Evolutionary conservation across 2,329 filamentous ascomycete genomes (phyloP), one percentile per base, ranked within the genome.

Genomic region (Pestalotiopsis sp.): DNA sequence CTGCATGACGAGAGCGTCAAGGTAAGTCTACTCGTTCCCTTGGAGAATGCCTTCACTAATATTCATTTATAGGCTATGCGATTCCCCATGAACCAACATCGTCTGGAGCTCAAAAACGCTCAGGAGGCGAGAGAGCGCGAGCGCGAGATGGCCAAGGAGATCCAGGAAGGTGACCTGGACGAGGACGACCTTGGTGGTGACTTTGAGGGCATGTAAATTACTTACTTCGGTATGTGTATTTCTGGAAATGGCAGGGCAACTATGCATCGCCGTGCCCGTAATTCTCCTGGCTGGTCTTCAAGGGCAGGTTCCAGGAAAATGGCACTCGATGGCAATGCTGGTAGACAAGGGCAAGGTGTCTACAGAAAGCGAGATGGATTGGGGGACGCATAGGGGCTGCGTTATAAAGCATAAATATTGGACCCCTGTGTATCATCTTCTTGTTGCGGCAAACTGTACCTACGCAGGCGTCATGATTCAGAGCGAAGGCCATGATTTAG

Each of bases 1-100:
- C 88, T 99, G 71, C 94, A 98, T 77, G 96, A 99, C 75, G 96
- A 99, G 84, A 98, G 95, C 77, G 94, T 99, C 76, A 98, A 97
- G 92, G 93, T 94, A 86, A 77, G 84, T 77, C 68, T 61, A 57
- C 58, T 30, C 22, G 3, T 4, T 2, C 17, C 44, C 2, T 39
- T n/a, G 22, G 38, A 66, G 22, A 30, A 66, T 69, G 66, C 44
- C 7, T 1, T n/a, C 17, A 60, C 75, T 82, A 76, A 81, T 69
- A 63, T 65, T 9, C 22, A 58, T 69, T 5, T 64, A n/a, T 10
- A 95, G 93, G 95, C 96, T 30, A 99, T 99, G 96, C 90, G 96
- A 66, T 99, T 98, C 82, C 96, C 96, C 2, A 98, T 98, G 95
- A 98, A 99, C 84, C 96, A 98, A 81, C 96, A 99, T 82, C 90